A percentile compares a stretch with the other conserved stretches of the same genome.
These are phyloP conservation scores for Williopsis jadinii DNA, from an alignment of 1,139 yeast genomes.

Conservation along the genomic window DNA sequence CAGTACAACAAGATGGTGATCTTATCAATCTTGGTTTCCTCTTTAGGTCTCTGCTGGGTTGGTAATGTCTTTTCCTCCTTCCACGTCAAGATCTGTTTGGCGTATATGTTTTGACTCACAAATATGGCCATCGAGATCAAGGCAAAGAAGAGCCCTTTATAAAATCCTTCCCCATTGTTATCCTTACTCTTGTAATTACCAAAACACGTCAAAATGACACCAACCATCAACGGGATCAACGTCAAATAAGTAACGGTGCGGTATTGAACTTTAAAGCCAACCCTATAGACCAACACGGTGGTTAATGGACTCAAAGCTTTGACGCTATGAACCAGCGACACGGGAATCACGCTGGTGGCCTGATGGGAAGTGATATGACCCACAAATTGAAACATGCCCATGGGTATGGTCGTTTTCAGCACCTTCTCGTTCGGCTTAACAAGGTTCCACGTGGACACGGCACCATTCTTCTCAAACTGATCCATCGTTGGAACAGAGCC, in stretches of 20 bases:
- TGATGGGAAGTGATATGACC: constrained; percentile 89
- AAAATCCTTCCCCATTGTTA: constrained; percentile 30
- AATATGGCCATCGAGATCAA: constrained; percentile 77
- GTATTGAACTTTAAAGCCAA: constrained; percentile 52
- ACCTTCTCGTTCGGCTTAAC: constrained; percentile 47
- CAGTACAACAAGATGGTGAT: constrained; percentile 79
- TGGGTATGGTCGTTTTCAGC: constrained; percentile 69
- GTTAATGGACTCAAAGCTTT: constrained; percentile 85
- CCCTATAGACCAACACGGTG: constrained; percentile 74
- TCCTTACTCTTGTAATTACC: constrained; percentile 25
- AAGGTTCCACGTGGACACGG: constrained; percentile 28
- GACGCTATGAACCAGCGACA: constrained; percentile 84
- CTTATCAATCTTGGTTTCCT: constrained; percentile 51
- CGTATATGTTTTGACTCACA: constrained; percentile 87
- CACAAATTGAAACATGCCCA: constrained; percentile 87
- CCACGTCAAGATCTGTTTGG: constrained; percentile 73
- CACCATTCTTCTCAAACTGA: constrained; percentile 11
- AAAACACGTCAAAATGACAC: constrained; percentile 79
- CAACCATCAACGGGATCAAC: constrained; percentile 65
- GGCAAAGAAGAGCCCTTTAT: constrained; percentile 67
- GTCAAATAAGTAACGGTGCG: constrained; percentile 65
- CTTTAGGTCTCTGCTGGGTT: constrained; percentile 24
- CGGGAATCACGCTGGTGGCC: constrained; percentile 84
- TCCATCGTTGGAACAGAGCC: constrained; percentile 46
- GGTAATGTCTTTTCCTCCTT: constrained; percentile 22